phyloP scores from a whole-genome alignment of 805 yeast species.

The Pichia heedii region DNA sequence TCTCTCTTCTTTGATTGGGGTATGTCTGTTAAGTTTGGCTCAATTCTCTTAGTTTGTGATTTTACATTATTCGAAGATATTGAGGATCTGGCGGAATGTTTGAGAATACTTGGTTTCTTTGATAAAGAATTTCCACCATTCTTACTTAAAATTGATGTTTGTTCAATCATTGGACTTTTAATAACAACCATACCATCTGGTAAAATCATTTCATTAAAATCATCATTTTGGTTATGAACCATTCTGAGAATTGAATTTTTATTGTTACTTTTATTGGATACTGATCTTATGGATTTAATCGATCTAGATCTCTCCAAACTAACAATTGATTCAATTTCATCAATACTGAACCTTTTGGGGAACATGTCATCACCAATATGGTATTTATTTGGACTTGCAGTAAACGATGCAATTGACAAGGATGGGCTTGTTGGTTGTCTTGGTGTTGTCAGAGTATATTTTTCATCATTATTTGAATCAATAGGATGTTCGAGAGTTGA shows the following conservation, averaged over 20 bases:
- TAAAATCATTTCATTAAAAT: conserved; percentile 15
- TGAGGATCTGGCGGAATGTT: background rate
- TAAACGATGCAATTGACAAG: conserved; percentile 10
- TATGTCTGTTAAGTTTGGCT: no score
- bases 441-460: conserved; percentile 7
- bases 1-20: no score
- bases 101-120: conserved; percentile 11
- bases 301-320: conserved; percentile 59
- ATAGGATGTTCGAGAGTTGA: background rate
- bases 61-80: background rate
- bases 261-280: conserved; percentile 3
- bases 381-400: conserved; percentile 15
- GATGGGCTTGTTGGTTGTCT: conserved; percentile 4
- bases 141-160: background rate
- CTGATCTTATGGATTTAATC: conserved; percentile 39
- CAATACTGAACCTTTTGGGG: conserved; percentile 57
- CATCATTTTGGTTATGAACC: conserved; percentile 13
- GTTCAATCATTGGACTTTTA: conserved; percentile 12
- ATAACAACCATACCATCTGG: conserved; percentile 42
- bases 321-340: conserved; percentile 68
- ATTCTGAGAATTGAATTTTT: conserved; percentile 21
- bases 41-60: background rate
- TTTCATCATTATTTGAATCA: background rate
- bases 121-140: background rate
- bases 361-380: conserved; percentile 53